phyloP scores from a whole-genome alignment of 2,329 filamentous ascomycete genomes.

The Phyllosticta citrichinensis region DNA sequence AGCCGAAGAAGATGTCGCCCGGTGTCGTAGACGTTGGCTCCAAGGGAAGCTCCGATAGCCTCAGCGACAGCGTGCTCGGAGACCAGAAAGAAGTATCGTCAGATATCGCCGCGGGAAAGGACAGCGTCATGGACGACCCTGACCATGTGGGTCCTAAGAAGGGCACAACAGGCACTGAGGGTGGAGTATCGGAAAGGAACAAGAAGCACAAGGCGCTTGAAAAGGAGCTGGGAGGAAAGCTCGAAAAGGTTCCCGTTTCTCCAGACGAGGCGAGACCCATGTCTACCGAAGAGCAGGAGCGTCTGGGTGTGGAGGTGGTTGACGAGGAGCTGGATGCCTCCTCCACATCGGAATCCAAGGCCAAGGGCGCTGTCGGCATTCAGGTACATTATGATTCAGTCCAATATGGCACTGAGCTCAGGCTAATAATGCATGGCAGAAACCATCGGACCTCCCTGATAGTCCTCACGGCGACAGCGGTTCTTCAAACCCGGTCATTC shows the following conservation, averaged over 20 bases:
- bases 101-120: slow-evolving; percentile 30
- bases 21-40: background rate
- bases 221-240: slow-evolving; percentile 52
- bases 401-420: background rate
- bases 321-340: slow-evolving; percentile 27
- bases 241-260: slow-evolving; percentile 65
- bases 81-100: slow-evolving; percentile 17
- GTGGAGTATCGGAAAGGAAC: slow-evolving; percentile 78
- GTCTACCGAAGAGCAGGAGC: slow-evolving; percentile 70
- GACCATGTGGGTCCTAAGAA: slow-evolving; percentile 65
- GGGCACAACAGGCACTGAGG: slow-evolving; percentile 80
- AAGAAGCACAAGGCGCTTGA: slow-evolving; percentile 64
- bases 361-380: slow-evolving; percentile 29
- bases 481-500: slow-evolving; percentile 58
- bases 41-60: background rate
- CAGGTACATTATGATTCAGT: slow-evolving; percentile 43
- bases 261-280: slow-evolving; percentile 79
- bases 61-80: slow-evolving; percentile 27
- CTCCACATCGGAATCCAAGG: slow-evolving; percentile 25
- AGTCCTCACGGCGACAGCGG: slow-evolving; percentile 53
- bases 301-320: slow-evolving; percentile 39
- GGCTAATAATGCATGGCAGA: slow-evolving; percentile 40
- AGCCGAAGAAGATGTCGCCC: slow-evolving; percentile 22
- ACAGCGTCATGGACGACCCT: slow-evolving; percentile 91
- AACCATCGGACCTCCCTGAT: slow-evolving; percentile 70